These are phyloP conservation scores for Chaetomidium leptoderma DNA, from an alignment of 495 filamentous ascomycete species.

Conservation along the genomic window DNA sequence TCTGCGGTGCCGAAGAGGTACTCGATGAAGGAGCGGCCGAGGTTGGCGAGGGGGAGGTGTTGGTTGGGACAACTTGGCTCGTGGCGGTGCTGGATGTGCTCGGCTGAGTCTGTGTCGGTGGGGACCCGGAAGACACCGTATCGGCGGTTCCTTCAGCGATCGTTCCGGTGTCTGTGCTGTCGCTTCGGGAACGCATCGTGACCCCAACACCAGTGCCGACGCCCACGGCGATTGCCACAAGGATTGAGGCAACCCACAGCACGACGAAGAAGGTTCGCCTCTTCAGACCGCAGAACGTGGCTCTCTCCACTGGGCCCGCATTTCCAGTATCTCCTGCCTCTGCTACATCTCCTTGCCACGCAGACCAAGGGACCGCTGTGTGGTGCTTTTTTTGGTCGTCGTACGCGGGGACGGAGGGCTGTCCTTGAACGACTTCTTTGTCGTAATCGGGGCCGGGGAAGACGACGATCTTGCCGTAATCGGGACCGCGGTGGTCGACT, in stretches of 20 bases:
- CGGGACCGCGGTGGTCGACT: neutral
- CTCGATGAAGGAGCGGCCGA: neutral
- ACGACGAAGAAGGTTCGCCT: neutral
- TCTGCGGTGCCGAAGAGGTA: neutral
- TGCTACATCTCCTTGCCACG: neutral
- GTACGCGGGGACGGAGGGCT: neutral
- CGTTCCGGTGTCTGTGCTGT: neutral
- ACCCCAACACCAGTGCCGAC: neutral
- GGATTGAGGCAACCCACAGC: neutral
- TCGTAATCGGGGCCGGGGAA: neutral
- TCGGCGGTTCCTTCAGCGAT: neutral
- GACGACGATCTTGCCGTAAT: neutral
- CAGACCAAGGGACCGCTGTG: neutral
- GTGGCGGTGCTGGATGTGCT: neutral
- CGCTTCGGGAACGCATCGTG: neutral
- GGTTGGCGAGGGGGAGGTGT: neutral
- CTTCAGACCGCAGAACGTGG: neutral
- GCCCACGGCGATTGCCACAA: neutral
- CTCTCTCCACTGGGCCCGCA: neutral
- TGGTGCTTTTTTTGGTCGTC: neutral
- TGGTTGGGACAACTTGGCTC: neutral
- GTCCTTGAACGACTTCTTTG: neutral
- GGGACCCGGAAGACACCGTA: neutral
- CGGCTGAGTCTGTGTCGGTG: neutral
- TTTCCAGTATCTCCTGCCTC: neutral